Base-by-base conservation (phyloP, 225 moss, liverwort and hornwort genomes). In the Marchantia paleacea region DNA sequence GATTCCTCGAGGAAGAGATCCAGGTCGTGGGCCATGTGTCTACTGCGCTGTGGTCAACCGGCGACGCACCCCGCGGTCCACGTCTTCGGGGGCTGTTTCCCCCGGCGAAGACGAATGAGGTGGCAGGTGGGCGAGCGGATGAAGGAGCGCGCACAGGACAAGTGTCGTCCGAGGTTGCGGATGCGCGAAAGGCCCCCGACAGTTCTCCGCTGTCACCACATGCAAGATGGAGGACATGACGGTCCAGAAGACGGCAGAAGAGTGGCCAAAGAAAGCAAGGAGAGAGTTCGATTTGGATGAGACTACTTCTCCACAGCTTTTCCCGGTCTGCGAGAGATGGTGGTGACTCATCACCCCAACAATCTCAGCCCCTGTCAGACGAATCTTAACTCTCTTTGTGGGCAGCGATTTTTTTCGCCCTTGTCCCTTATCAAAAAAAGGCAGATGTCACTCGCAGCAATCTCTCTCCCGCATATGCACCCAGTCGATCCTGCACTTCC, bases 101-200 rank as follows among this genome's bases (percentile, higher is more conserved):
- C 53, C 24, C 52, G 26, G 53, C 13, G 73, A 53, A 72, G 73
- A 53, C 14, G 54, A 26, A 73, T 24, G 74, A 74, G 28, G 74
- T 74, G 74, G 54, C 74, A 55, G 55, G 28, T 74, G 25, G 13
- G 8, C 0, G 26, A 25, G 1, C 2, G 3, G 52, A 12, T 73
- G 10, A 11, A 52, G 8, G 25, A n/a, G n/a, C 25, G 51, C 2
- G 52, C 25, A 55, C 14, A 55, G 13, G 74, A 74, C 74, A 74
- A 29, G 74, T 74, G 74, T 28, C 74, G 6, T 13, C 29, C 8
- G 68, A 0, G 30, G 19, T 19, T n/a, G n/a, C 48, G 47, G 31
- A 10, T 13, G 19, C 28, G 24, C 53, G 1, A 29, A 3, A 29
- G 10, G n/a, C 29, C 8, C 24, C 31, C 25, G 29, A 3, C 12